Conservation (phyloP, 768 basidiomycete genomes). For the Leccinum fibrillosum region DNA sequence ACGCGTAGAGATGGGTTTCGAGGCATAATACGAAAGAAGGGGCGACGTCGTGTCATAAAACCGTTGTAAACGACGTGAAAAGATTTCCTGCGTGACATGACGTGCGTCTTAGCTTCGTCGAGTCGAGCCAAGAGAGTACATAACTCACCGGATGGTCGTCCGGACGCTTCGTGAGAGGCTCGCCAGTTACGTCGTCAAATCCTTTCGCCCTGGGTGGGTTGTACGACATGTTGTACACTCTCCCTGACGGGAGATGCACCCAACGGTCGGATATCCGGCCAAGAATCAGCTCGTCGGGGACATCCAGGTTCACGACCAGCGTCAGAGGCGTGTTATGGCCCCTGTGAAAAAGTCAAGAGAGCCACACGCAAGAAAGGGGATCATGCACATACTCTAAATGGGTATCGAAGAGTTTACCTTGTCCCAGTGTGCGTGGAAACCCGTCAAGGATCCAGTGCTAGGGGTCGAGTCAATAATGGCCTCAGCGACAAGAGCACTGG, state of each 20-base stretch:
- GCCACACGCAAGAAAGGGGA: not conserved
- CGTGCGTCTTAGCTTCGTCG: not conserved
- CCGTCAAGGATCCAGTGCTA: slow-evolving; percentile 94
- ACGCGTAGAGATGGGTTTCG: slow-evolving; percentile 38
- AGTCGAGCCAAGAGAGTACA: not conserved
- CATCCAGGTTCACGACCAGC: slow-evolving; percentile 81
- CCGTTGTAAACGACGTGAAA: slow-evolving; percentile 67
- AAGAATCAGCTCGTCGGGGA: slow-evolving; percentile 84
- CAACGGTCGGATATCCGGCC: slow-evolving; percentile 86
- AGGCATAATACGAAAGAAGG: slow-evolving; percentile 67
- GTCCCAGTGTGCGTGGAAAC: slow-evolving; percentile 86
- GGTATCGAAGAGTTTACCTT: slow-evolving; percentile 74
- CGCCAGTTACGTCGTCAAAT: slow-evolving; percentile 82
- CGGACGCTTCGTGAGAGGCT: slow-evolving; percentile 80
- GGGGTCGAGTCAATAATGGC: not conserved
- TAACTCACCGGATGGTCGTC: slow-evolving; percentile 82
- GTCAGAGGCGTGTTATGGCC: slow-evolving; percentile 64
- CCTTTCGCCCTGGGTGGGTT: slow-evolving; percentile 80
- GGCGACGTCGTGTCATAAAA: slow-evolving; percentile 83
- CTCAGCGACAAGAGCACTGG: not conserved
- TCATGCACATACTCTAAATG: slow-evolving; percentile 57
- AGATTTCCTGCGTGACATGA: slow-evolving; percentile 55
- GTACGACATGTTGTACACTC: slow-evolving; percentile 88
- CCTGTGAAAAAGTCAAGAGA: slow-evolving; percentile 34
- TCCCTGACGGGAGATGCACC: slow-evolving; percentile 84